Evolutionary conservation across 2,329 filamentous ascomycete species (phyloP), one percentile per base, ranked within the genome.

Genomic region (Mycosphaerelloides madeirae): DNA sequence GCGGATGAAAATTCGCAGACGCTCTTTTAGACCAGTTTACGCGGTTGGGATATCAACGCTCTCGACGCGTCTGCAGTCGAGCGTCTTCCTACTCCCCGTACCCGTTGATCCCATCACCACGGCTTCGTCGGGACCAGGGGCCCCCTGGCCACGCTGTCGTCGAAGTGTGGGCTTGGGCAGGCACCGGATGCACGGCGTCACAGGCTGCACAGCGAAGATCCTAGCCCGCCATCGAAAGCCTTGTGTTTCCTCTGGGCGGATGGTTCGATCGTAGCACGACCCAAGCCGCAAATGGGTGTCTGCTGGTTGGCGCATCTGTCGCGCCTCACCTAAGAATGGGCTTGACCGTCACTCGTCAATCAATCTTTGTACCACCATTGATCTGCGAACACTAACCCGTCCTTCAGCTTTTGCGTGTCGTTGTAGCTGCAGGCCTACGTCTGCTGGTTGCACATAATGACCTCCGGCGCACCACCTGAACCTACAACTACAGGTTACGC

Each of bases 231-330:
- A 38, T 43, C 41, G 38, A 43, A 45, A 44, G 51, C 51, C 51
- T 47, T 53, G 47, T 49, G 40, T 48, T 44, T 43, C 48, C 44
- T 43, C 50, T 46, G 43, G 45, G 44, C 43, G 45, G 43, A 55
- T 55, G 52, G 50, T 53, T 53, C 52, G 52, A 55, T 41, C 40
- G 48, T 47, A 53, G 52, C 50, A 53, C 50, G 50, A 53, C 50
- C 50, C 50, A 54, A 51, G 51, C 40, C 43, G 45, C 46, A 49
- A 38, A 52, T 54, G 46, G 39, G 39, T 44, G 41, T 41, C 45
- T 48, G 50, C 48, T 55, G 52, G 50, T 55, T 55, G 52, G 50
- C 50, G 45, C 50, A 50, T 53, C 41, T 50, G 31, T 38, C 43
- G 47, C 52, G 50, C 52, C 48, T 55, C 52, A 51, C 52, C 47